A percentile compares a stretch with the other conserved stretches of the same genome.
phyloP scores from a whole-genome alignment of 2,329 filamentous ascomycete genomes.

The Alternaria alternata region DNA sequence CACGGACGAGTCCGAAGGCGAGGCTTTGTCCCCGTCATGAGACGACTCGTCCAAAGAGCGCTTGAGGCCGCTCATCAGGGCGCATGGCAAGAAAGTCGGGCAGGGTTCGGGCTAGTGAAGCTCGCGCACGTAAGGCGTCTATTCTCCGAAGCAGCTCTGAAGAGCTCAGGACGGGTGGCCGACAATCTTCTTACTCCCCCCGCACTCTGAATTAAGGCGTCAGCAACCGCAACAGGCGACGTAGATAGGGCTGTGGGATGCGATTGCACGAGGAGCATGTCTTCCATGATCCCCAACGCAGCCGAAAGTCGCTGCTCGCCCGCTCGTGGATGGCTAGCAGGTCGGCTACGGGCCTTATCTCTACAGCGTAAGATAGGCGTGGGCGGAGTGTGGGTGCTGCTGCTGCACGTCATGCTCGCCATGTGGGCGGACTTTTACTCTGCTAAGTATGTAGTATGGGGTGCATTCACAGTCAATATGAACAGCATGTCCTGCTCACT shows the following conservation, averaged over 20 bases:
- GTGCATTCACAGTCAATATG: neutral
- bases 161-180: constrained; percentile 5
- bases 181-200: constrained; percentile 17
- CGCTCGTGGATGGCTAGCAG: constrained; percentile 23
- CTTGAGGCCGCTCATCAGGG: constrained; percentile 51
- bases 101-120: constrained; percentile 16
- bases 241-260: constrained; percentile 10
- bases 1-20: constrained; percentile 36
- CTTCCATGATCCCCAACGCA: constrained; percentile 26
- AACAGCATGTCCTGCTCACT: neutral
- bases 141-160: neutral
- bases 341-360: constrained; percentile 24
- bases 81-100: constrained; percentile 43
- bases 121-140: constrained; percentile 9
- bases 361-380: constrained; percentile 18
- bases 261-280: constrained; percentile 13
- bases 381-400: constrained; percentile 5
- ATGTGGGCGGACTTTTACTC: neutral
- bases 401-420: neutral
- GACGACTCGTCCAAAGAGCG: constrained; percentile 50
- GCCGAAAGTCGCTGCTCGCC: constrained; percentile 15
- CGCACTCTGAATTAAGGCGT: constrained; percentile 28
- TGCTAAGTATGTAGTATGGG: neutral
- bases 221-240: constrained; percentile 10
- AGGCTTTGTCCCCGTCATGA: constrained; percentile 43